Conservation (phyloP, 352 stramenopile genomes). For the Phytophthora agathidicida region DNA sequence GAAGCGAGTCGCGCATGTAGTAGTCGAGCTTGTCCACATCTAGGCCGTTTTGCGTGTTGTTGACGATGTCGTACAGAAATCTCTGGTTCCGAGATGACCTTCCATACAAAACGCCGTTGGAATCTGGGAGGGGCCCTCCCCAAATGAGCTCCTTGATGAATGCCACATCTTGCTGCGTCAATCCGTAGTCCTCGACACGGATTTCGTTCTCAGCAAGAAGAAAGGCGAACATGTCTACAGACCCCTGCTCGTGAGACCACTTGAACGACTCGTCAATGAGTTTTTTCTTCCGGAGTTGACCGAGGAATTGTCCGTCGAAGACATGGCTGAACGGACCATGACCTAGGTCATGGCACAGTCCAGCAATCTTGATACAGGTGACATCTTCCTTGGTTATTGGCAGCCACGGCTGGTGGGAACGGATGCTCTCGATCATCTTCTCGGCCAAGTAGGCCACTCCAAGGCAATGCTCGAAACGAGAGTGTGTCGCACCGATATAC, state of each 20-base stretch:
- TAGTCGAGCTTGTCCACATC: constrained; percentile 94
- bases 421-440: constrained; percentile 83
- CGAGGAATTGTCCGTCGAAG: constrained; percentile 80
- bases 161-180: constrained; percentile 54
- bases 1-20: constrained; percentile 82
- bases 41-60: constrained; percentile 85
- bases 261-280: constrained; percentile 39
- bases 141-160: constrained; percentile 88
- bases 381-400: constrained; percentile 78
- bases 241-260: constrained; percentile 82
- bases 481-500: constrained; percentile 87
- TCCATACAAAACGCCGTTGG: constrained; percentile 36
- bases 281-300: constrained; percentile 47
- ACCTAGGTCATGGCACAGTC: constrained; percentile 79
- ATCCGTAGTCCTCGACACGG: constrained; percentile 53
- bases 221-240: constrained; percentile 77
- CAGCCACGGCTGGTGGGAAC: constrained; percentile 86
- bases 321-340: constrained; percentile 87
- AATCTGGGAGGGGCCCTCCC: constrained; percentile 56
- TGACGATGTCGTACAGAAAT: constrained; percentile 92
- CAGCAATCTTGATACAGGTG: constrained; percentile 81
- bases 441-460: constrained; percentile 95
- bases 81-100: constrained; percentile 45
- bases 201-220: constrained; percentile 65
- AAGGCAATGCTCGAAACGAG: constrained; percentile 88